Conservation (phyloP, 1,139 yeast species). For the Geotrichum carabidarum region DNA sequence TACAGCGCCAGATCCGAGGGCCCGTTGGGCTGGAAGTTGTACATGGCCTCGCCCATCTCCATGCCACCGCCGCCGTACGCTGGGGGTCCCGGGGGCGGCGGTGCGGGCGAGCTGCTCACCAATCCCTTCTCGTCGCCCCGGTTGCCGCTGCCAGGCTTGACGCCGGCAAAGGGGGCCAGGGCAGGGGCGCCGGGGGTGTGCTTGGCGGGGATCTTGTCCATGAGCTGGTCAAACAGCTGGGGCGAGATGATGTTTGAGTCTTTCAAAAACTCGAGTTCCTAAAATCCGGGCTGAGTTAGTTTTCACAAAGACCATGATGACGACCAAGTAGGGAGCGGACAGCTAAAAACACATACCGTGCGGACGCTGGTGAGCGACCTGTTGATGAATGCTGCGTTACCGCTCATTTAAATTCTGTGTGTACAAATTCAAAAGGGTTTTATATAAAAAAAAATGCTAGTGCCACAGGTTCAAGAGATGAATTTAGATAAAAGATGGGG, state of each 20-base stretch:
- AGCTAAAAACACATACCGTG: conserved; percentile 44
- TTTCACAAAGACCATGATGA: background rate
- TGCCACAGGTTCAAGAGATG: background rate
- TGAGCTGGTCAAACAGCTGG: conserved; percentile 50
- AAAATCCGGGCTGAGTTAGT: background rate
- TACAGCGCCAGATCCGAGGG: conserved; percentile 62
- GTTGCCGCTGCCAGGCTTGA: background rate
- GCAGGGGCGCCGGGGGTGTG: conserved; percentile 54
- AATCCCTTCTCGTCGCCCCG: conserved; percentile 17
- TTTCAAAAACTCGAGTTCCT: conserved; percentile 70
- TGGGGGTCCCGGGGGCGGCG: conserved; percentile 18
- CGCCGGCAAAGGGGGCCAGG: conserved; percentile 30
- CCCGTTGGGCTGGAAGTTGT: conserved; percentile 65
- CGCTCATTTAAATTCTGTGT: conserved; percentile 7
- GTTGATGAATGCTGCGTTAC: conserved; percentile 53
- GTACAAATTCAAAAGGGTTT: background rate
- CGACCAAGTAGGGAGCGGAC: too few relatives aligned
- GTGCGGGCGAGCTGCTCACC: conserved; percentile 15
- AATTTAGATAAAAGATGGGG: background rate
- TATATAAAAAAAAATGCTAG: background rate
- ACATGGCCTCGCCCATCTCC: conserved; percentile 60
- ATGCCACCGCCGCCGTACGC: conserved; percentile 21
- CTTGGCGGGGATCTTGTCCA: conserved; percentile 52
- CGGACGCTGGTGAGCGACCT: conserved; percentile 70
- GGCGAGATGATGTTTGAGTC: conserved; percentile 73